phyloP scores from a whole-genome alignment of 192 early-diverging fungal genomes.

The Umbelopsis sp. region DNA sequence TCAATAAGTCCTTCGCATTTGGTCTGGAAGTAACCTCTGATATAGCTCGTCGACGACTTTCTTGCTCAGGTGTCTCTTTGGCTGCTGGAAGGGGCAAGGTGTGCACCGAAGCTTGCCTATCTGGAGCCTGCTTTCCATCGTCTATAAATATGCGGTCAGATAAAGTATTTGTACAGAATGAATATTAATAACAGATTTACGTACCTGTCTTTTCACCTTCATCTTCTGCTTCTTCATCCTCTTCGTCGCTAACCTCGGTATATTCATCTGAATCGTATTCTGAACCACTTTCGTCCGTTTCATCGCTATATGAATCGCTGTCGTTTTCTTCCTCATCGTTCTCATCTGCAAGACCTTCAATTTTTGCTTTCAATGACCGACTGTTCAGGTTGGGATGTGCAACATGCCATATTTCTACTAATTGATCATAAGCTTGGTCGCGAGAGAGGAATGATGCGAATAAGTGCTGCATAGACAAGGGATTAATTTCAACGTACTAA shows the following conservation, averaged over 20 bases:
- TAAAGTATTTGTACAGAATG: too few species aligned
- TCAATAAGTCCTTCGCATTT: background rate
- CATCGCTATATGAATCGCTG: background rate
- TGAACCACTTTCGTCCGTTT: background rate
- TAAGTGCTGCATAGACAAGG: slow-evolving; percentile 55
- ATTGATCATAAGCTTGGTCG: slow-evolving; percentile 73
- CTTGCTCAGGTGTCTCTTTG: background rate
- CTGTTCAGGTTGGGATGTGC: slow-evolving; percentile 20
- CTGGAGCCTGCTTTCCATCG: background rate
- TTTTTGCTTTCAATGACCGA: background rate
- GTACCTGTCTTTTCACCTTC: background rate
- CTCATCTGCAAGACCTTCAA: background rate
- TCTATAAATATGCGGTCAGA: too few species aligned
- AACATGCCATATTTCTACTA: slow-evolving; percentile 66
- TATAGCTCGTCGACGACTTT: slow-evolving; percentile 27
- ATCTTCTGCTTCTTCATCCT: background rate
- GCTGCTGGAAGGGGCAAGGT: background rate
- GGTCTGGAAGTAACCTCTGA: slow-evolving; percentile 35
- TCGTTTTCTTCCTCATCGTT: slow-evolving; percentile 10
- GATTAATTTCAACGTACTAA: background rate
- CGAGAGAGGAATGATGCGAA: slow-evolving; percentile 89
- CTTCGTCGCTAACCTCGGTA: background rate
- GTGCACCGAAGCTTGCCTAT: background rate
- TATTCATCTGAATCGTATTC: slow-evolving; percentile 22
- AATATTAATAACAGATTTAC: too few species aligned